Base-by-base conservation (phyloP, 2,329 filamentous ascomycete genomes). In the Neofusicoccum kwambonambiense region DNA sequence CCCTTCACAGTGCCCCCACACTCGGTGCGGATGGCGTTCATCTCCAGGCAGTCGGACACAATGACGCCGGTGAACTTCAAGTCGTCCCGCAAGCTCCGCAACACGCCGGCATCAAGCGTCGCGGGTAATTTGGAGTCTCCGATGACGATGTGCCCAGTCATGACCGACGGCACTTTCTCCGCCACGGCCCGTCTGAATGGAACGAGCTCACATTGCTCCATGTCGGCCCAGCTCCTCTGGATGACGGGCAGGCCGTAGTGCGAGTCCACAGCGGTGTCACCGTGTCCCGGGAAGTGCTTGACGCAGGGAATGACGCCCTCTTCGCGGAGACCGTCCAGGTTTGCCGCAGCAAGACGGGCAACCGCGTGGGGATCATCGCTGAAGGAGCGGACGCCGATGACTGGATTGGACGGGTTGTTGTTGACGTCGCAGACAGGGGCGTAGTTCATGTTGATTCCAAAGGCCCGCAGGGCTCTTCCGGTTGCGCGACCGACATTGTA, bases 311-410 rank as follows among this genome's bases (percentile, higher is more conserved):
- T 64, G 42, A 64, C 51, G 34, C 62, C 62, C 6, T 57, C 34
- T 6, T 51, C 35, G n/a, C 51, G 51, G 8, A 64, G 52, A 3
- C 62, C 62, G 7, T 35, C 41, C 31, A 57, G n/a, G 27, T 49
- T 64, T 1, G 51, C 51, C 8, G 41, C 19, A 3, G 62, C 62
- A 42, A 58, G 11, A 8, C 19, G n/a, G 9, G 51, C 52, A 12
- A 44, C 62, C 11, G 27, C 27, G 3, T 17, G 6, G 19, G 62
- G 62, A 19, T 64, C 52, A 12, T 64, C 62, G 37, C 62, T 41
- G 34, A 64, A 64, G n/a, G 62, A 64, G 34, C 62, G 62, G 13
- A 64, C 62, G 8, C 62, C 62, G 8, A 64, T 64, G 51, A 64
- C 62, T 3, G 62, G 62, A 19, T 64, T 64, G 4, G 19, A 39